Evolutionary conservation across 441 rosid species (phyloP), one percentile per base, ranked within the genome.

Genomic region (Syzygium malaccense): DNA sequence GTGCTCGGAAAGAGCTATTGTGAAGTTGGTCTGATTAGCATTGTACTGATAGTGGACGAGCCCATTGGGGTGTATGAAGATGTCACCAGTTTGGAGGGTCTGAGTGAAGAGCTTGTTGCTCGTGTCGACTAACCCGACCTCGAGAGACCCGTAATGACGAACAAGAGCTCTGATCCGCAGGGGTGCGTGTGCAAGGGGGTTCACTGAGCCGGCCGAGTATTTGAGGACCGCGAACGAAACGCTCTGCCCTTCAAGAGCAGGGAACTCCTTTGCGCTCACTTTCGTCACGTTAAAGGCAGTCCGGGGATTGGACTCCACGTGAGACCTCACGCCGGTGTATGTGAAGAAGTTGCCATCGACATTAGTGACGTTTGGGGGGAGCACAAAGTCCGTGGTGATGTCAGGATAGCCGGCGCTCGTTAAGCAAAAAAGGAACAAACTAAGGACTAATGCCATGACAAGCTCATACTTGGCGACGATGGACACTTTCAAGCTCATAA

Each of bases 151-250:
- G 0, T 80, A 86, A 3, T 87, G n/a, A 93, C 85, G 55, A 91
- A 85, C 23, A 92, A 88, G 32, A 93, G 92, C 91, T 93, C 93
- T 3, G 92, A 88, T 6, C 91, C 83, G 14, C 90, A 89, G 4
- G 94, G 94, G 64, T 93, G 95, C 1, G 91, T 91, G 90, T 91
- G 92, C 13, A 45, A 91, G 91, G 12, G 94, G 93, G 91, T 92
- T 92, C 25, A 86, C 85, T 0, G 91, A 30, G 11, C 91, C 87
- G 0, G 91, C 89, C 1, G 91, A 87, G 62, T 48, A 92, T 53
- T 54, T 17, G 55, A 54, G 7, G 55, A 54, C 18, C 18, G 55
- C 19, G 55, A 54, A 54, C 19, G 55, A 54, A 17, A 54, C 18
- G 19, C 55, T 54, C 18, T 54, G 55, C 55, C 55, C 55, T 15